Evolutionary conservation across 768 basidiomycete genomes (phyloP), one percentile per base, ranked within the genome.

Genomic region (Lactarius hengduanensis): DNA sequence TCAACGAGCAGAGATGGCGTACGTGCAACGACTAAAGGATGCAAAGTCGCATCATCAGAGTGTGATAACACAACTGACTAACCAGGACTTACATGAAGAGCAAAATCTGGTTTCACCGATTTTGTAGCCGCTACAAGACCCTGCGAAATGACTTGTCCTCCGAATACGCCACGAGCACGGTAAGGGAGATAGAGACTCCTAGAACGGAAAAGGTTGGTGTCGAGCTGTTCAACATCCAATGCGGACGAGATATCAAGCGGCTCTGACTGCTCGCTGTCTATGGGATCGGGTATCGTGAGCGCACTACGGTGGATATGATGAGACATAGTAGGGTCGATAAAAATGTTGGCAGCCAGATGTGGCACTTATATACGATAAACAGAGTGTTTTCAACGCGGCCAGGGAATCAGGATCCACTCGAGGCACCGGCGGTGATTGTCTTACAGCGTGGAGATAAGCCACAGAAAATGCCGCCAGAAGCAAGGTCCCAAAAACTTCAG

Each of bases 61-160:
- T 28, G 30, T 32, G 30, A 11, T n/a, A 1, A 26, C n/a, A 2
- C 7, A 13, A n/a, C 53, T 20, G 38, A 45, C 20, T 2, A 32
- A 26, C 13, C 20, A 15, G 13, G 5, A 76, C 90, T 79, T 72
- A 92, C 92, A 78, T 94, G 90, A 38, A 92, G 76, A 28, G 82
- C 83, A 74, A 82, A 91, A 16, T 76, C 80, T 16, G 85, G 79
- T 56, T 85, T 78, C 0, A 94, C 89, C 57, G 86, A 85, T 68
- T 87, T 88, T n/a, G 90, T 92, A 1, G 92, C 92, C 2, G 90
- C 84, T 16, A 92, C 88, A 28, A 94, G 77, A 4, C 91, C 91
- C 73, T 94, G 92, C 40, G 89, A 91, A 69, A 94, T 92, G 69
- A 94, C 92, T 76, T 94, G 91, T 5, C 92, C 92, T 68, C 92